Evolutionary conservation across 2,329 filamentous ascomycete genomes (phyloP), one percentile per base, ranked within the genome.

Genomic region (Penicillium decumbens): DNA sequence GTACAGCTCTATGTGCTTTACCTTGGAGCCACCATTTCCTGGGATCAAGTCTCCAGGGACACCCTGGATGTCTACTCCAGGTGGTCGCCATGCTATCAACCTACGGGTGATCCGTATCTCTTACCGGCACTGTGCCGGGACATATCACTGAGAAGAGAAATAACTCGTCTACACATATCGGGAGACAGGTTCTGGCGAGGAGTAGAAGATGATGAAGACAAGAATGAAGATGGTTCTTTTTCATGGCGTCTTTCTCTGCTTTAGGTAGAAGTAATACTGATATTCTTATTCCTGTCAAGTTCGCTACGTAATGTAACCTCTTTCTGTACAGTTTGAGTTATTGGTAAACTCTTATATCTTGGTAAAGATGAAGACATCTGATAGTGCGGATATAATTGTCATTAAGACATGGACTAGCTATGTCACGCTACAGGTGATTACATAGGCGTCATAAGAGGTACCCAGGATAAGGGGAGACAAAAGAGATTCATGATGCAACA

Each of bases 401-500:
- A 29, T 9, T 27, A 29, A 13, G 15, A 2, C n/a, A 33, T 15
- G n/a, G n/a, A 9, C 1, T 18, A 18, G 18, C 32, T 32, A 18
- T 18, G 3, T 18, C 32, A 15, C 8, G 20, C 33, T 20, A 29
- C 12, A 23, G 9, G 15, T 12, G 15, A 5, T 18, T 30, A 40
- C 8, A 20, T 18, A 37, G 33, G 5, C 12, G 12, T 5, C 15
- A 37, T 37, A 20, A 10, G 33, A 35, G 9, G n/a, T 8, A 9
- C 1, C 28, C 28, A 13, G 28, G 10, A 5, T 13, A 29, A 12
- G 9, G 9, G 9, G 1, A 37, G 15, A 13, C 20, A 18, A 40
- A 45, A 38, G 23, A 15, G 32, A 48, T 35, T 48, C 39, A 54
- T 45, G 39, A 57, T 59, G 54, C 53, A 56, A 57, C 51, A 54